A percentile compares a stretch with the other conserved stretches of the same genome.
Evolutionary conservation across 768 basidiomycete genomes (phyloP).

Genomic region (Leucosporidium scottii): DNA sequence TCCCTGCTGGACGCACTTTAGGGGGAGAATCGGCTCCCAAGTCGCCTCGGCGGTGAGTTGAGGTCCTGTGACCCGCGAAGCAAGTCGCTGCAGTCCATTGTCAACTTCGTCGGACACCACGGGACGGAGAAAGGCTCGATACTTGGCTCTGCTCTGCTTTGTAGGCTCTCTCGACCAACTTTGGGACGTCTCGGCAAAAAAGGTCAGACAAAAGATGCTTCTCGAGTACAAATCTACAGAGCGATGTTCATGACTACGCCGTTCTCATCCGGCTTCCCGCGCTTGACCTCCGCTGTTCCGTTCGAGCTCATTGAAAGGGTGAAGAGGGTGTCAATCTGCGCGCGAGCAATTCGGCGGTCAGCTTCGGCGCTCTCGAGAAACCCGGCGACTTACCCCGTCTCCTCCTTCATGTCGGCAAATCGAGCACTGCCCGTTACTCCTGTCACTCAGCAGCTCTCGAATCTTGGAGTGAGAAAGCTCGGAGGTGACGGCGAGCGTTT

Average conservation of each 20-base stretch:
- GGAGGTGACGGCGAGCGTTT: background rate
- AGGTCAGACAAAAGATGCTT: too few relatives aligned
- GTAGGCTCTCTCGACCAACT: too few relatives aligned
- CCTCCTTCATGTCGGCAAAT: conserved; percentile 6
- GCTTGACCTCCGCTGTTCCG: conserved; percentile 1
- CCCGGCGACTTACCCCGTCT: background rate
- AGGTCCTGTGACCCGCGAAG: too few relatives aligned
- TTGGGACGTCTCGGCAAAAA: too few relatives aligned
- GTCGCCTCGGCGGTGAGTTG: too few relatives aligned
- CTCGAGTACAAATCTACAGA: background rate
- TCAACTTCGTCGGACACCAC: too few relatives aligned
- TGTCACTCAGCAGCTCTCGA: conserved; percentile 1
- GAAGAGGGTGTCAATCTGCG: conserved; percentile 10
- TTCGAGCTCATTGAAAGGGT: background rate
- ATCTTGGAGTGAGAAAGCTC: background rate
- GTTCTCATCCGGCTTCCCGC: conserved; percentile 10
- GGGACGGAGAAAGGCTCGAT: too few relatives aligned
- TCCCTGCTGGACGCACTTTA: too few relatives aligned
- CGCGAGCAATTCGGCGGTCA: background rate
- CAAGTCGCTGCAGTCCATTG: too few relatives aligned
- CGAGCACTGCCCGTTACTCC: background rate
- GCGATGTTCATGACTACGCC: conserved; percentile 2
- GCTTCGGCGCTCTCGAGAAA: background rate
- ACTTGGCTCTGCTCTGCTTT: too few relatives aligned
- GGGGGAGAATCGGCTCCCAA: too few relatives aligned